Base-by-base conservation (phyloP, 768 basidiomycete genomes). In the Pisolithus tinctorius region DNA sequence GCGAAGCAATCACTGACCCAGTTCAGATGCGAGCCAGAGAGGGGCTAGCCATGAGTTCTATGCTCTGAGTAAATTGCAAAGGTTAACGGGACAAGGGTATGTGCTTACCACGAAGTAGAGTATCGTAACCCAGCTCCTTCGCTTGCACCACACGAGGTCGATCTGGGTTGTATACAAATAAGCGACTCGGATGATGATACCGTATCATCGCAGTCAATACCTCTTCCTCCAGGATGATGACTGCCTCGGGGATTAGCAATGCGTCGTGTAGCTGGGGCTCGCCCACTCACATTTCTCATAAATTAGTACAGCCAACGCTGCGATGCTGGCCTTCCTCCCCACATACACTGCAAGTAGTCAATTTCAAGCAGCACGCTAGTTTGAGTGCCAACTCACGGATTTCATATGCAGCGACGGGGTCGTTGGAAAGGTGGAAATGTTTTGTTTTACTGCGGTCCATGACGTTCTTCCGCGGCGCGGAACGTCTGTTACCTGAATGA, bases 21-120 rank as follows among this genome's bases (percentile, higher is more conserved):
- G n/a, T 26, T 48, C 45, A 20, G 49, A 31, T 9, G 42, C 38
- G 14, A 53, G 23, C 55, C 55, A 56, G 10, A 49, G 3, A 11
- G 20, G 42, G 16, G 47, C 43, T 25, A 53, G 30, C 55, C 52
- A 53, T n/a, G 42, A 37, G 11, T 49, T 56, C 55, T 56, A 16
- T 25, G 20, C 14, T 16, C 13, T 16, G 26, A 9, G 42, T n/a
- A 16, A 39, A 20, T 17, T 26, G 26, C 16, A 20, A 11, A 6
- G 7, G 20, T 17, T 14, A 26, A 37, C 27, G 4, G 30, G 26
- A 4, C 6, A 5, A 34, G 23, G n/a, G 14, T 7, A 9, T 8
- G 29, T 26, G 46, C 55, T n/a, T 44, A 56, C 52, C 26, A 56
- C 49, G 40, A 45, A 13, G 44, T 56, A 53, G 8, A 56, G 43